Evolutionary conservation across 1,284 basidiomycete species (phyloP).

Genomic region (Vanrija sp.): DNA sequence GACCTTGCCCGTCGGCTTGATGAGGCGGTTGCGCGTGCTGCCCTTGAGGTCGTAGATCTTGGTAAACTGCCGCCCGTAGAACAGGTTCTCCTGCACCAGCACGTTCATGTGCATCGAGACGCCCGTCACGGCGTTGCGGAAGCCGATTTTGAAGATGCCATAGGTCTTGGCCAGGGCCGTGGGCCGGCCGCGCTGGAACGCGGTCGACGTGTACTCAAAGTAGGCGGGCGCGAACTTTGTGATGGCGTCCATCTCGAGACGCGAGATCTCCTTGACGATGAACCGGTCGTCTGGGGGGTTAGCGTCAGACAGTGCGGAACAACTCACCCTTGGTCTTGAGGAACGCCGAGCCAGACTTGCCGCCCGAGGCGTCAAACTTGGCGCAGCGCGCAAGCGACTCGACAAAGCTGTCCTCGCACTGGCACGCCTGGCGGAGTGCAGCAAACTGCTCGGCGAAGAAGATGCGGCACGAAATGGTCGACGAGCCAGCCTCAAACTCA

Average conservation of each 20-base stretch:
- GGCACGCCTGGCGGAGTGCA: slow-evolving; percentile 82
- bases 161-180: slow-evolving; percentile 96
- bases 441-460: slow-evolving; percentile 98
- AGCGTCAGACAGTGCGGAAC: neutral
- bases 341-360: slow-evolving; percentile 95
- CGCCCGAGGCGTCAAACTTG: slow-evolving; percentile 93
- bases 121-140: slow-evolving; percentile 71
- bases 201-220: slow-evolving; percentile 91
- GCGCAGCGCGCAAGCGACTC: slow-evolving; percentile 90
- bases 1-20: slow-evolving; percentile 81
- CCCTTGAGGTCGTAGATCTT: slow-evolving; percentile 97
- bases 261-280: slow-evolving; percentile 94
- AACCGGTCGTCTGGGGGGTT: slow-evolving; percentile 79
- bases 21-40: slow-evolving; percentile 83
- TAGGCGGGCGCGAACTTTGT: slow-evolving; percentile 96
- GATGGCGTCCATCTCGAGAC: slow-evolving; percentile 88
- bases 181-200: slow-evolving; percentile 70
- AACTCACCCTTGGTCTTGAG: slow-evolving; percentile 81
- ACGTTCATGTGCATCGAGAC: slow-evolving; percentile 90
- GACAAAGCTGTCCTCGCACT: slow-evolving; percentile 88
- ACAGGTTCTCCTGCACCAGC: slow-evolving; percentile 96
- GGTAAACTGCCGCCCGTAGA: slow-evolving; percentile 82
- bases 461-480: slow-evolving; percentile 92
- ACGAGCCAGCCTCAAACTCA: slow-evolving; percentile 82
- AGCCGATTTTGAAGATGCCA: slow-evolving; percentile 93